Evolutionary conservation across 1,284 basidiomycete species (phyloP), one percentile per base, ranked within the genome.

Genomic region (Pseudozyma hubeiensis): DNA sequence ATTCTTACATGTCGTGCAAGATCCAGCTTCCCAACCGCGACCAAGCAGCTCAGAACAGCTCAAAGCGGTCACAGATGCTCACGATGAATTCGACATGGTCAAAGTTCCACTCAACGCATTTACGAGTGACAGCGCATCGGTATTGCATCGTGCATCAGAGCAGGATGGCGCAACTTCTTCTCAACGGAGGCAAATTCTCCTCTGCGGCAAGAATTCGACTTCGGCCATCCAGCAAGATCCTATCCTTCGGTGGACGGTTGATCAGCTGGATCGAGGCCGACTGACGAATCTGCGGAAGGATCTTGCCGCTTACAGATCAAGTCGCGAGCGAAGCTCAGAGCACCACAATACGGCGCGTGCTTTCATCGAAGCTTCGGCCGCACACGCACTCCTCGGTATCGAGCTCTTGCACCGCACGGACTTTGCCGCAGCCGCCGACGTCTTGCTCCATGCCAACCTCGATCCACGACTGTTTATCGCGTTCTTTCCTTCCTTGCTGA

Each of bases 381-480:
- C 65, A 4, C 62, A 75, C 13, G 64, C 64, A 3, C 40, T 64
- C 3, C 50, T 79, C 10, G 75, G 65, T 39, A 33, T 79, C 10
- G 61, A 70, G 40, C 57, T 72, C 4, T 29, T 81, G n/a, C 47
- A 55, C 17, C 53, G 73, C 4, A 60, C 61, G 14, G 56, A 69
- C 34, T 81, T 81, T 43, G 11, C 40, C 3, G 31, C 58, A n/a
- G 79, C 75, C 10, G 34, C 19, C 11, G 53, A 63, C 0, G 48
- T 54, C 13, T 53, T 79, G 24, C 43, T 47, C 1, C 53, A 65
- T 13, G 64, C 67, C 19, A 45, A 63, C 1, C 34, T 77, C 1
- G 77, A 79, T 41, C 66, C 73, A 16, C 63, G 75, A 10, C 31
- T 75, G 14, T 17, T 81, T 7, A 54, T 80, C 5, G 57, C 52